These are phyloP conservation scores for Cystofilobasidium macerans DNA, from an alignment of 768 basidiomycete genomes.

Conservation along the genomic window DNA sequence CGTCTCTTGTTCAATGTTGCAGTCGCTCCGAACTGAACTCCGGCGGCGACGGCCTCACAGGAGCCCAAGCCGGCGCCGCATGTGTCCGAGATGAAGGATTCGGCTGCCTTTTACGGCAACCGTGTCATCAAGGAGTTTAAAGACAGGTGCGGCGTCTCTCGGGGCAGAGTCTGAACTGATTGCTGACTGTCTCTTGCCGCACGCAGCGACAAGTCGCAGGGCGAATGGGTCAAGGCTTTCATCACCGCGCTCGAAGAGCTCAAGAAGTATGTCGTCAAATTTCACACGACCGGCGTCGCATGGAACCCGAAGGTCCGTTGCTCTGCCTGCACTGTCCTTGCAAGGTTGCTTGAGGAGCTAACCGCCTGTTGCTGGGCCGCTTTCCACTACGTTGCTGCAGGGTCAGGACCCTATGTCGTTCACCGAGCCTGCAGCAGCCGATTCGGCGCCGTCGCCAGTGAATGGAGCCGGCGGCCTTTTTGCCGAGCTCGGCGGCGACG, in stretches of 20 bases:
- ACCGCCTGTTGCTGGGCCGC: not conserved
- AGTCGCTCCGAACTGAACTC: not conserved
- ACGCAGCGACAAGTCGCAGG: constrained; percentile 69
- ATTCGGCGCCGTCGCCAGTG: constrained; percentile 26
- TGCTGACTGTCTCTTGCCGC: not conserved
- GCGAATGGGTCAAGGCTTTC: constrained; percentile 76
- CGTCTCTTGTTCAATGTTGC: constrained; percentile 35
- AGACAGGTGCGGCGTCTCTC: constrained; percentile 81
- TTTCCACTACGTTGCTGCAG: constrained; percentile 16
- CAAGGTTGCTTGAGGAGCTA: not conserved
- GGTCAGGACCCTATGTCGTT: constrained; percentile 33
- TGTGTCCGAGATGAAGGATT: constrained; percentile 73
- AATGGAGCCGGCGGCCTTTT: constrained; percentile 56
- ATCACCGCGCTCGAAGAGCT: constrained; percentile 60
- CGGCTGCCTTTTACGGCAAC: constrained; percentile 77
- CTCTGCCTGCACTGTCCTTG: not conserved
- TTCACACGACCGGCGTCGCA: constrained; percentile 69
- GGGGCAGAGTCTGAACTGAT: too few relatives aligned
- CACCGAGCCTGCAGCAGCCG: constrained; percentile 25
- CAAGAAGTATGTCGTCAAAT: constrained; percentile 69
- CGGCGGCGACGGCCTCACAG: constrained; percentile 32
- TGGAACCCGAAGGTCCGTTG: constrained; percentile 72
- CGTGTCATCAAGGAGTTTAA: constrained; percentile 85
- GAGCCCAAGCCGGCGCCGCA: constrained; percentile 70
- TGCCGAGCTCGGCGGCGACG: constrained; percentile 73